Percentiles rank a stretch among this genome's conserved stretches.
Evolutionary conservation across 1,284 basidiomycete species (phyloP).

Genomic region (Rhizoctonia solani): DNA sequence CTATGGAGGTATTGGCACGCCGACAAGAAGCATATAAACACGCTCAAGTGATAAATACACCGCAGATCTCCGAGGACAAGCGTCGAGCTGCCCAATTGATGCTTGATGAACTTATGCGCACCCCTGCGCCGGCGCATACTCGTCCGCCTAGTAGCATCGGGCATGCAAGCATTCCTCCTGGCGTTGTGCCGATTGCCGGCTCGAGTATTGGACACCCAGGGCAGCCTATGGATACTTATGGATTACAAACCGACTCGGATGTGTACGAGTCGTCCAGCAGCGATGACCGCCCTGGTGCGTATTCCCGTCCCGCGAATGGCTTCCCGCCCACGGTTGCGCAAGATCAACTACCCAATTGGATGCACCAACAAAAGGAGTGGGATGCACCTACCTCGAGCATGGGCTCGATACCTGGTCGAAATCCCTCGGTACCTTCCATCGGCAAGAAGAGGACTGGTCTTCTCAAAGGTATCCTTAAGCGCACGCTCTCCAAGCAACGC

Average conservation of each 20-base stretch:
- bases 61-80: conserved; percentile 11
- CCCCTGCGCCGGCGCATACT: not conserved
- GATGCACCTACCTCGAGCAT: not conserved
- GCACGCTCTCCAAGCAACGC: conserved; percentile 30
- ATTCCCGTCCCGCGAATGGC: not conserved
- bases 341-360: conserved; percentile 12
- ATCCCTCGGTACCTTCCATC: conserved; percentile 17
- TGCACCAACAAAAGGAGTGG: not conserved
- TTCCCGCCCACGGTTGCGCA: not conserved
- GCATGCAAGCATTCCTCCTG: not conserved
- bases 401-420: conserved; percentile 1
- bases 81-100: not conserved
- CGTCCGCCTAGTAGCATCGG: conserved; percentile 13
- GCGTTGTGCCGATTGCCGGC: not conserved
- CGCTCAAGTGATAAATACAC: not conserved
- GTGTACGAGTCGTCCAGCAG: conserved; percentile 21
- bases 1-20: conserved; percentile 11
- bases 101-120: conserved; percentile 24
- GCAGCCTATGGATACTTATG: not conserved
- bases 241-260: not conserved
- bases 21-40: conserved; percentile 5
- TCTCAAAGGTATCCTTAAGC: conserved; percentile 25
- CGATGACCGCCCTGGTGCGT: conserved; percentile 13
- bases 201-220: conserved; percentile 10
- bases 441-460: conserved; percentile 26